Conservation (phyloP, 352 stramenopile species). For the Aphanomyces astaci region DNA sequence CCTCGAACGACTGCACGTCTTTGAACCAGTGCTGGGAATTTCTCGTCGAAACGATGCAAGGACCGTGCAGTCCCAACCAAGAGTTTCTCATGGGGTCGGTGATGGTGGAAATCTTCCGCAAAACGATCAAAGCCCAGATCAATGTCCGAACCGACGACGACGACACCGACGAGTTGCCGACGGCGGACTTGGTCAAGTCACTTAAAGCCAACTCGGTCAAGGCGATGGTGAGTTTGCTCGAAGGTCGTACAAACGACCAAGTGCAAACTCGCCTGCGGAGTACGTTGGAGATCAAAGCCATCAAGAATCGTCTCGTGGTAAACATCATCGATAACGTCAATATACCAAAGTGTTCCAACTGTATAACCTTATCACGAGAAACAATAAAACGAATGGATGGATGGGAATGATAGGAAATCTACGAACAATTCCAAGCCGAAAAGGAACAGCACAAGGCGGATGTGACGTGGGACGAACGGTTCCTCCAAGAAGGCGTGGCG, state of each 20-base stretch:
- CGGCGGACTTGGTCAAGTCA: slow-evolving; percentile 14
- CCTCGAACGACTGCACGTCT: background rate
- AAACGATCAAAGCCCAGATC: slow-evolving; percentile 26
- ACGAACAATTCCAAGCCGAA: slow-evolving; percentile 22
- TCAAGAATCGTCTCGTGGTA: slow-evolving; percentile 22
- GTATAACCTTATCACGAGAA: too few species aligned
- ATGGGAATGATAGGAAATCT: slow-evolving; percentile 24
- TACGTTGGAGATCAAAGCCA: slow-evolving; percentile 19
- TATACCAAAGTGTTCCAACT: too few species aligned
- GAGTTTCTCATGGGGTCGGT: slow-evolving; percentile 24
- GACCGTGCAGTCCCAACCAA: slow-evolving; percentile 25
- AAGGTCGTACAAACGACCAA: slow-evolving; percentile 23
- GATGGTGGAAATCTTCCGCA: slow-evolving; percentile 27
- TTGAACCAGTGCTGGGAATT: slow-evolving; percentile 26
- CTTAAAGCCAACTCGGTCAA: slow-evolving; percentile 27
- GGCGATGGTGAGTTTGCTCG: slow-evolving; percentile 25
- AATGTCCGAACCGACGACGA: slow-evolving; percentile 11
- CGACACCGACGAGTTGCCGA: background rate
- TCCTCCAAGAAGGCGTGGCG: slow-evolving; percentile 17
- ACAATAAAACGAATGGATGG: too few species aligned
- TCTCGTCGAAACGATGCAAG: slow-evolving; percentile 28
- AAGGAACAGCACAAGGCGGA: slow-evolving; percentile 4
- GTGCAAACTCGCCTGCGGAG: slow-evolving; percentile 14
- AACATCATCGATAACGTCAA: too few species aligned
- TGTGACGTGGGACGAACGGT: slow-evolving; percentile 12